phyloP scores from a whole-genome alignment of 169 alveolate species.

The Cryptosporidium andersoni region DNA sequence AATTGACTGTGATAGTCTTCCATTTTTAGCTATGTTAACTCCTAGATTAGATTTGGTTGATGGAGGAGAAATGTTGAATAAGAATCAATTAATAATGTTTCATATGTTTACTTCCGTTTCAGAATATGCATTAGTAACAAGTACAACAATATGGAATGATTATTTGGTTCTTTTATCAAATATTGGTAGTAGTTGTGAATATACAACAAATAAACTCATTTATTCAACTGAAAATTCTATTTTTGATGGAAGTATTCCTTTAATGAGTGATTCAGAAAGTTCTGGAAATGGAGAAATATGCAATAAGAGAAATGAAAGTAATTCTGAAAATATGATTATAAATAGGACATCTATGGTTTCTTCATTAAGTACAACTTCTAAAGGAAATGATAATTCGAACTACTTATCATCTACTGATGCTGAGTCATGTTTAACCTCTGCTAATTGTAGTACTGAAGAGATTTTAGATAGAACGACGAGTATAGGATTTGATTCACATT shows the following conservation, averaged over 20 bases:
- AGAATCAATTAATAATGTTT: conserved; percentile 10
- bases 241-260: background rate
- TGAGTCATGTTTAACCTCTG: conserved; percentile 48
- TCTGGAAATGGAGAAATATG: background rate
- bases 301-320: background rate
- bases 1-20: conserved; percentile 16
- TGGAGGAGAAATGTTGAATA: background rate
- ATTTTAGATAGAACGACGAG: background rate
- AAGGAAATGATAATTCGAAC: background rate
- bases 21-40: background rate
- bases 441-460: conserved; percentile 50
- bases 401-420: conserved; percentile 60
- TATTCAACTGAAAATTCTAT: background rate
- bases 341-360: background rate
- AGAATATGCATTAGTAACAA: conserved; percentile 42
- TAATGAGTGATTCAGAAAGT: background rate
- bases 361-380: background rate
- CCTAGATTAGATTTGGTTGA: background rate
- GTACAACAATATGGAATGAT: conserved; percentile 20
- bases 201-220: conserved; percentile 13
- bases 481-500: background rate
- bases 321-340: background rate
- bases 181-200: background rate
- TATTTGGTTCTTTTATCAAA: conserved; percentile 9
- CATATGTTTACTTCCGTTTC: conserved; percentile 24